These are phyloP conservation scores for Ehretia macrophylla DNA, from an alignment of 257 asterid species.

Conservation along the genomic window DNA sequence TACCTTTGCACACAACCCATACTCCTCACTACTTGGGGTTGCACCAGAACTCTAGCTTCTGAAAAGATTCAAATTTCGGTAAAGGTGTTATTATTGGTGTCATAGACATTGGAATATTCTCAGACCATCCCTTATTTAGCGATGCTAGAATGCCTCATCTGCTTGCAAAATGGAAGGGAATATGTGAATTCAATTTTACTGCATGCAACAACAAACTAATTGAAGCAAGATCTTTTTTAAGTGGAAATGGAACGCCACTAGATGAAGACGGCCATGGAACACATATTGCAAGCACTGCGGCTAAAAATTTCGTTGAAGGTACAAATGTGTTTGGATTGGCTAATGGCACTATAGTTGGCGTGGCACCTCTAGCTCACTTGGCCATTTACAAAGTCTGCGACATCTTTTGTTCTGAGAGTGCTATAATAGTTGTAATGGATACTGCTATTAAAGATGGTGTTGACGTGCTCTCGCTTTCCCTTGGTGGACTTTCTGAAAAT, in stretches of 20 bases:
- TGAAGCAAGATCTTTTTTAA: slow-evolving; percentile 30
- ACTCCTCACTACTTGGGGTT: slow-evolving; percentile 7
- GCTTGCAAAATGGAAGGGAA: slow-evolving; percentile 13
- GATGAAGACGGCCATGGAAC: slow-evolving; percentile 50
- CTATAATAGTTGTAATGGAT: slow-evolving; percentile 44
- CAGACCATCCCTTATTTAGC: slow-evolving; percentile 12
- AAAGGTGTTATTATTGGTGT: neutral
- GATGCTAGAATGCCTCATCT: slow-evolving; percentile 12
- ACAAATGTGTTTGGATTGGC: slow-evolving; percentile 48
- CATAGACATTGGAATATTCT: neutral
- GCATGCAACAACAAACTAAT: slow-evolving; percentile 50
- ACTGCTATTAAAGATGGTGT: slow-evolving; percentile 39
- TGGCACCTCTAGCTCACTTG: slow-evolving; percentile 58
- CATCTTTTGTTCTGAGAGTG: slow-evolving; percentile 20
- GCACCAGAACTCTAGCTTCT: neutral
- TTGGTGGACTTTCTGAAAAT: slow-evolving; percentile 3
- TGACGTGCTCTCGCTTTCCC: slow-evolving; percentile 36
- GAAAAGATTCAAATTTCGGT: slow-evolving; percentile 5
- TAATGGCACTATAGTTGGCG: slow-evolving; percentile 46
- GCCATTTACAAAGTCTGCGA: slow-evolving; percentile 47
- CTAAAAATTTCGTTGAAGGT: slow-evolving; percentile 38
- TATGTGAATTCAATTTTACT: neutral
- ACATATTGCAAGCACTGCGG: slow-evolving; percentile 48
- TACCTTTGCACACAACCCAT: slow-evolving; percentile 8
- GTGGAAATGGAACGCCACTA: neutral